Percentiles rank a stretch among this genome's conserved stretches.
Conservation (phyloP, 2,329 filamentous ascomycete genomes). For the Sarocladium oryzae region DNA sequence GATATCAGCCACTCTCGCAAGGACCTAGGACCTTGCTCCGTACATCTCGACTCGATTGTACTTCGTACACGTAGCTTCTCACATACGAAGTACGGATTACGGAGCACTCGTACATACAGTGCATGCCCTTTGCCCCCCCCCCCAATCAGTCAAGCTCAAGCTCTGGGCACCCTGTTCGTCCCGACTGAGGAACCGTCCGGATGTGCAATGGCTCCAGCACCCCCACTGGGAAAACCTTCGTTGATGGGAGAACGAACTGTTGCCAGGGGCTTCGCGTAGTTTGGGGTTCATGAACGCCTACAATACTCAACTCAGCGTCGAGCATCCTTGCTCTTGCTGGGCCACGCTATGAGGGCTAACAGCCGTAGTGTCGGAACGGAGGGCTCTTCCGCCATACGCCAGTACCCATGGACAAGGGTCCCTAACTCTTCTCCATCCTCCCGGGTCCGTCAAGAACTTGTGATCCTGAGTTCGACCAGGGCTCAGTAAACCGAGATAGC, state of each 20-base stretch:
- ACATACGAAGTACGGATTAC: no score
- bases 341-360: neutral
- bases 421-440: slow-evolving; percentile 1
- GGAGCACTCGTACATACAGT: no score
- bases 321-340: neutral
- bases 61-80: no score
- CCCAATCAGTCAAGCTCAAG: neutral
- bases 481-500: neutral
- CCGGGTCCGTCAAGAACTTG: neutral
- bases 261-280: neutral
- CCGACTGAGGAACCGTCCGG: neutral
- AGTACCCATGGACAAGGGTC: neutral
- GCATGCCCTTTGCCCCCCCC: no score
- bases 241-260: neutral
- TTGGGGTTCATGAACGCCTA: neutral
- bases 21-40: neutral
- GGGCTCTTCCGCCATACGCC: slow-evolving; percentile 4
- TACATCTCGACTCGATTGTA: no score
- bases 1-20: neutral
- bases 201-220: neutral
- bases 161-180: neutral
- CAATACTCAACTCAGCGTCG: slow-evolving; percentile 4
- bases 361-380: slow-evolving; percentile 8
- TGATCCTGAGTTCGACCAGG: neutral
- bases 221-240: neutral